Conservation (phyloP, 306 rosid genomes). For the Pueraria montana region DNA sequence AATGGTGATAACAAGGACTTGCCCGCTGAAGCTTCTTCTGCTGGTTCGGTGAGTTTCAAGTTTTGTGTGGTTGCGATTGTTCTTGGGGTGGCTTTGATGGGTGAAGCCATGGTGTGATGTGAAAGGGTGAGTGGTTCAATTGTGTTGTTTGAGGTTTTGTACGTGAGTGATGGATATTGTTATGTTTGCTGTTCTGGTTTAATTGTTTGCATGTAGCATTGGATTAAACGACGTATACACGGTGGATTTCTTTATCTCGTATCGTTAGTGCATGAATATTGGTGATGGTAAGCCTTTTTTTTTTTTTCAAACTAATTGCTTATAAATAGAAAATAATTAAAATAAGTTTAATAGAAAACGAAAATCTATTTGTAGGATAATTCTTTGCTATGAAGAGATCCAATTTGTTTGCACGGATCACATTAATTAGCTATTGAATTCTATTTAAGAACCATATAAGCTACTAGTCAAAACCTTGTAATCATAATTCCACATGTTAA, state of each 20-base stretch:
- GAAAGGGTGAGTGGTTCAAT: not conserved
- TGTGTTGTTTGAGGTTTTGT: conserved; percentile 4
- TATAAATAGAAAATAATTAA: not conserved
- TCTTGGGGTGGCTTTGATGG: conserved; percentile 41
- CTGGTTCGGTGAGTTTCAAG: conserved; percentile 3
- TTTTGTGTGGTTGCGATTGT: conserved; percentile 26
- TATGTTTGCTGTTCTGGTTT: not conserved
- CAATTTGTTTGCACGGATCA: too few relatives aligned
- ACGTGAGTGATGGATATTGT: not conserved
- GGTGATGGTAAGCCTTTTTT: not conserved
- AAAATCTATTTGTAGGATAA: not conserved
- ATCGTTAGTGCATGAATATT: not conserved
- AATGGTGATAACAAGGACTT: not conserved
- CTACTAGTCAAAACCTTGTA: too few relatives aligned
- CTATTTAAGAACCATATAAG: too few relatives aligned
- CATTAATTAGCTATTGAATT: too few relatives aligned
- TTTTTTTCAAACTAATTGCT: not conserved
- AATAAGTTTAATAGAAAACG: not conserved
- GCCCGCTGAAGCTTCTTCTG: conserved; percentile 48
- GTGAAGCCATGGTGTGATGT: conserved; percentile 17
- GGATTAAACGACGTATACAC: not conserved
- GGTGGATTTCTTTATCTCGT: not conserved
- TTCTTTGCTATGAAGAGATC: too few relatives aligned
- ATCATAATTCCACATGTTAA: too few relatives aligned
- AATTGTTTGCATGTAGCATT: not conserved